These are phyloP conservation scores for Proliferodiscus dingleyae DNA, from an alignment of 2,329 filamentous ascomycete species.

Conservation along the genomic window DNA sequence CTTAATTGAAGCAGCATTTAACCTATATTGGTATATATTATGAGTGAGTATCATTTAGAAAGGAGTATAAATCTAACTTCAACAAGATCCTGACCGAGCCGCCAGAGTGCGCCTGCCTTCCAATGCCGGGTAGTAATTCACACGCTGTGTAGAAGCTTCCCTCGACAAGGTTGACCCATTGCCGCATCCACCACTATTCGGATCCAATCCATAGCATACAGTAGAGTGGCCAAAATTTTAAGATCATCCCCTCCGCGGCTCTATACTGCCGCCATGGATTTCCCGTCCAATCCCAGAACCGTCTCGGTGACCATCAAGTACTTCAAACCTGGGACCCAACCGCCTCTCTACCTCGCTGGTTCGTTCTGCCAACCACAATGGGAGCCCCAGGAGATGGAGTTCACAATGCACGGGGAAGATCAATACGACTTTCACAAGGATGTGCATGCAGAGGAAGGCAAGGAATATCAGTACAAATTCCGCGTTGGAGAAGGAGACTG, in stretches of 20 bases:
- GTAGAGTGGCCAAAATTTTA: too few relatives aligned
- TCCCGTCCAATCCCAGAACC: slow-evolving; percentile 3
- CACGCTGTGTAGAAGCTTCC: too few relatives aligned
- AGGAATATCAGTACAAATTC: slow-evolving; percentile 71
- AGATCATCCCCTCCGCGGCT: neutral
- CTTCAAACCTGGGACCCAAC: slow-evolving; percentile 51
- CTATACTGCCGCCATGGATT: slow-evolving; percentile 16
- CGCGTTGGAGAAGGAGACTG: slow-evolving; percentile 61
- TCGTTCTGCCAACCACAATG: slow-evolving; percentile 64
- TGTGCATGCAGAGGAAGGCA: slow-evolving; percentile 49
- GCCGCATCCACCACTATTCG: too few relatives aligned
- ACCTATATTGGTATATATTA: too few relatives aligned
- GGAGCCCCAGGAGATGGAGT: slow-evolving; percentile 62
- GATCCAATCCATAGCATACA: too few relatives aligned
- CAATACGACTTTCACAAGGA: slow-evolving; percentile 54
- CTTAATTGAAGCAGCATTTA: too few relatives aligned
- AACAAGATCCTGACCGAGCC: too few relatives aligned
- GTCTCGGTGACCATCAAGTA: slow-evolving; percentile 45
- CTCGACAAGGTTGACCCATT: too few relatives aligned
- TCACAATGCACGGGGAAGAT: slow-evolving; percentile 44
- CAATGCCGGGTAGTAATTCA: too few relatives aligned
- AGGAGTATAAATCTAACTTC: too few relatives aligned
- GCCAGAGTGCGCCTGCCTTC: too few relatives aligned
- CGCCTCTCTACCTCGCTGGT: slow-evolving; percentile 67
- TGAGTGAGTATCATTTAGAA: too few relatives aligned